Evolutionary conservation across 1,284 basidiomycete genomes (phyloP).

Genomic region (Puccinia polysora): DNA sequence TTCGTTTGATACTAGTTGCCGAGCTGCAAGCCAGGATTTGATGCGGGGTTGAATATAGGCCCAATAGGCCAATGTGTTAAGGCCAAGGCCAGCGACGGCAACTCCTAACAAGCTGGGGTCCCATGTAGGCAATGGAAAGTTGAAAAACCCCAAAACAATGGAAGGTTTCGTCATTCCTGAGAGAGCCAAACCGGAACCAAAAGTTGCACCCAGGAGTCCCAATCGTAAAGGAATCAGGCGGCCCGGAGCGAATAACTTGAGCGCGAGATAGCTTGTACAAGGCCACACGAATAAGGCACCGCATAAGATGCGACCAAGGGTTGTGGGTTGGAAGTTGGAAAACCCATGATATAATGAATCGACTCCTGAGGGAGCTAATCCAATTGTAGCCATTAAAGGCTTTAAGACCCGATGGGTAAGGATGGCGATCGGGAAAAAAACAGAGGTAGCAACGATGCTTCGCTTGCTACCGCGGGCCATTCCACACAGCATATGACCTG

Average conservation of each 20-base stretch:
- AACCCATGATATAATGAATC: neutral
- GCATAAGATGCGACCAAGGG: neutral
- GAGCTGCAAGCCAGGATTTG: constrained; percentile 10
- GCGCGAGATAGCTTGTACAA: neutral
- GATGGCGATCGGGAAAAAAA: constrained; percentile 29
- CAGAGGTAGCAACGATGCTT: constrained; percentile 14
- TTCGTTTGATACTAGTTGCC: neutral
- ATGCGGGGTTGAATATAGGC: neutral
- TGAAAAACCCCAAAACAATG: constrained; percentile 32
- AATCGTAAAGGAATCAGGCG: neutral
- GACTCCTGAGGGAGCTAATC: neutral
- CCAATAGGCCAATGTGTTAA: constrained; percentile 20
- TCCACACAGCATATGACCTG: constrained; percentile 36
- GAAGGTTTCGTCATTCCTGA: constrained; percentile 29
- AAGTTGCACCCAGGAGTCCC: constrained; percentile 19
- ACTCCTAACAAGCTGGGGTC: constrained; percentile 33
- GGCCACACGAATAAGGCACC: constrained; percentile 3
- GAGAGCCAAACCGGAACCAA: constrained; percentile 14
- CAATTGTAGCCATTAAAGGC: neutral
- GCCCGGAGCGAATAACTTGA: neutral
- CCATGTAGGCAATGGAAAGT: constrained; percentile 20
- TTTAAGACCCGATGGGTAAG: constrained; percentile 27
- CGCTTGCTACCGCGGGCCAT: constrained; percentile 33
- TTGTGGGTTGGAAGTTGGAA: neutral
- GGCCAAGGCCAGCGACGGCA: constrained; percentile 23